These are phyloP conservation scores for Pseudozyma sp. DNA, from an alignment of 1,284 basidiomycete genomes.

Conservation along the genomic window DNA sequence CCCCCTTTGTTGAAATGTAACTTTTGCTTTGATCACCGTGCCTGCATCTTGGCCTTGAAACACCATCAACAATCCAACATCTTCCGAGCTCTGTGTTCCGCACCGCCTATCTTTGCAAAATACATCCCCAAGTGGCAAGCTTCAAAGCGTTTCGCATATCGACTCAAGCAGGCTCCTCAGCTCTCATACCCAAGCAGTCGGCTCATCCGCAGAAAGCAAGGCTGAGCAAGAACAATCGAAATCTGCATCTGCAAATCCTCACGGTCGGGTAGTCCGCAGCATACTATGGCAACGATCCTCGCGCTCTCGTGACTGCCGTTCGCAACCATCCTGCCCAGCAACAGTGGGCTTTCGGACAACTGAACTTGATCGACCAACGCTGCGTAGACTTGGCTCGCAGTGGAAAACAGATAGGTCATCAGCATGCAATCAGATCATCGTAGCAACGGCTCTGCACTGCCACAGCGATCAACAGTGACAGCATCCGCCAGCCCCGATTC, in stretches of 20 bases:
- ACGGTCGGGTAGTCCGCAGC: neutral
- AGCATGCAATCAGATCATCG: slow-evolving; percentile 9
- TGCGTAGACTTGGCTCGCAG: neutral
- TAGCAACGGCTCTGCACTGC: neutral
- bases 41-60: too few species aligned
- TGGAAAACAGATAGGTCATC: neutral
- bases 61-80: too few species aligned
- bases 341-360: too few species aligned
- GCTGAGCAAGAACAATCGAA: neutral
- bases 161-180: too few species aligned
- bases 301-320: neutral
- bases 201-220: neutral
- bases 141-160: too few species aligned
- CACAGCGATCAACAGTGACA: neutral
- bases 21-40: neutral
- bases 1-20: neutral
- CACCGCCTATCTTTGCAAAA: too few species aligned
- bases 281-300: neutral
- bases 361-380: neutral
- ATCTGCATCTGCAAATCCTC: neutral
- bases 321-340: neutral
- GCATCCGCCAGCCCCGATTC: neutral
- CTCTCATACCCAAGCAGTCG: neutral
- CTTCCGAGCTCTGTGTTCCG: too few species aligned
- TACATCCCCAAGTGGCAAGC: too few species aligned